Conservation (phyloP, 2,329 filamentous ascomycete genomes). For the Ceratocystis eucalypticola region DNA sequence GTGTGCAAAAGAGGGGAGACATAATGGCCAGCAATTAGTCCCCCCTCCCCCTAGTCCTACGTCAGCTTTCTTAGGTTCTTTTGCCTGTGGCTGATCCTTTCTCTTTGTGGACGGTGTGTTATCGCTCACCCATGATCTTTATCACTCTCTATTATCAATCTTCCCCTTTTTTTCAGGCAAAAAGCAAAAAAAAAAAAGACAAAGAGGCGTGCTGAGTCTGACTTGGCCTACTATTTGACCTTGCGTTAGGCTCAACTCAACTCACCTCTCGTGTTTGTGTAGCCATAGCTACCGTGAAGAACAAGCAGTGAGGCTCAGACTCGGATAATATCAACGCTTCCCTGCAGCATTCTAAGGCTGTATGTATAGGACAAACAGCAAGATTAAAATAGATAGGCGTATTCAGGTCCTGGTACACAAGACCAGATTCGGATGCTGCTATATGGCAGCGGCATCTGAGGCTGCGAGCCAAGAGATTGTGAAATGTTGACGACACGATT, state of each 20-base stretch:
- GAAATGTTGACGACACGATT: not conserved
- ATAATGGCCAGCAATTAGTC: not conserved
- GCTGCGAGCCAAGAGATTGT: not conserved
- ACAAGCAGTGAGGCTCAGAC: not conserved
- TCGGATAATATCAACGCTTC: not conserved
- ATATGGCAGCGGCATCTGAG: not conserved
- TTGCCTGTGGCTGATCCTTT: not conserved
- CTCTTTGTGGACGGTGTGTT: not conserved
- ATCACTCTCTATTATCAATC: not conserved
- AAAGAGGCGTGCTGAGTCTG: not conserved
- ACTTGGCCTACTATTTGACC: not conserved
- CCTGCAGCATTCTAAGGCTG: not conserved
- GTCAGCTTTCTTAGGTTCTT: not conserved
- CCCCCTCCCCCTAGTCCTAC: not conserved
- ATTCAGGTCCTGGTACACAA: not conserved
- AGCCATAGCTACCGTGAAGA: not conserved
- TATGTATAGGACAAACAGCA: not conserved
- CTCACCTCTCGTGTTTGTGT: not conserved
- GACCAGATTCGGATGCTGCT: not conserved
- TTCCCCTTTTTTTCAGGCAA: not conserved
- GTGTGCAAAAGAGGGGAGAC: not conserved
- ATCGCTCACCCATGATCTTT: too few relatives aligned
- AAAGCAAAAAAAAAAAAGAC: too few relatives aligned
- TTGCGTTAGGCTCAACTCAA: not conserved
- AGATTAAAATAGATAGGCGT: not conserved